Evolutionary conservation across 495 filamentous ascomycete species (phyloP).

Genomic region (Penicillium waksmanii): DNA sequence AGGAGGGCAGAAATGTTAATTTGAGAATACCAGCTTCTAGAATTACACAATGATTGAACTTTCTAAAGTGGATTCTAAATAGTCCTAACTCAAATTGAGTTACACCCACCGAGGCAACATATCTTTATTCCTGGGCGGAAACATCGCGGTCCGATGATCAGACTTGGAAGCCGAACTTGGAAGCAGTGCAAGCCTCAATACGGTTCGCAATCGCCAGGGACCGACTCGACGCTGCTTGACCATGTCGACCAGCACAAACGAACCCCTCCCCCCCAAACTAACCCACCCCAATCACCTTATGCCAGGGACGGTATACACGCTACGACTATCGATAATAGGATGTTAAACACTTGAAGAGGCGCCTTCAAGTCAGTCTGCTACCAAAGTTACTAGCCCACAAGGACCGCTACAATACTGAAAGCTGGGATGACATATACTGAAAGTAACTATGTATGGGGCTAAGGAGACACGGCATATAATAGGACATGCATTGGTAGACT

Average conservation of each 20-base stretch:
- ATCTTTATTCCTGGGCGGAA: constrained; percentile 35
- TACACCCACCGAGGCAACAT: constrained; percentile 35
- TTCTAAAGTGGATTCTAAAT: background rate
- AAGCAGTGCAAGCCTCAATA: constrained; percentile 39
- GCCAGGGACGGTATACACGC: constrained; percentile 20
- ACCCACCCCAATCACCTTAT: constrained; percentile 17
- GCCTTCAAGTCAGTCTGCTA: background rate
- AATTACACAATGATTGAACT: background rate
- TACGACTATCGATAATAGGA: constrained; percentile 1
- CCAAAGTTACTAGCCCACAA: constrained; percentile 31
- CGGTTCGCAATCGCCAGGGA: constrained; percentile 38
- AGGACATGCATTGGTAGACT: constrained; percentile 29
- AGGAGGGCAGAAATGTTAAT: background rate
- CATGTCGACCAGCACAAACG: constrained; percentile 17
- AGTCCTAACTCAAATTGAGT: background rate
- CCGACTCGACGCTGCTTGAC: constrained; percentile 34
- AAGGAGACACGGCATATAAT: constrained; percentile 27
- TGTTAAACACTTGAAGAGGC: constrained; percentile 6
- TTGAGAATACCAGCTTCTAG: background rate
- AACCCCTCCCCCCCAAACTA: constrained; percentile 3
- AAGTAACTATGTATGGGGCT: constrained; percentile 21
- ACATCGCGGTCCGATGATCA: constrained; percentile 32
- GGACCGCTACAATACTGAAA: constrained; percentile 28
- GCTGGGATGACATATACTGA: constrained; percentile 14
- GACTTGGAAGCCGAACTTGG: constrained; percentile 36